phyloP scores from a whole-genome alignment of 148 eudicot species.

The Fagopyrum tataricum region DNA sequence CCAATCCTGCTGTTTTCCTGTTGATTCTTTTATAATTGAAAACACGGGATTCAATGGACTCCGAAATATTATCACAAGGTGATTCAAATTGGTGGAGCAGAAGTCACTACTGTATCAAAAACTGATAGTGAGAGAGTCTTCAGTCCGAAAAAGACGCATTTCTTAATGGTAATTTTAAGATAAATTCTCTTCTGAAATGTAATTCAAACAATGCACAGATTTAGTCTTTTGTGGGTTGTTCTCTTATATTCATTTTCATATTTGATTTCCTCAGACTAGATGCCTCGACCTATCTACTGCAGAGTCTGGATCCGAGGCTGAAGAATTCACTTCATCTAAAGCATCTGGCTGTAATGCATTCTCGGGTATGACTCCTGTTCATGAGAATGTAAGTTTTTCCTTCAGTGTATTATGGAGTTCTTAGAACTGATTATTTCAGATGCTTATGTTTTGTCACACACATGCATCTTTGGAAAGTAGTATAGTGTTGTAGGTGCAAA shows the following conservation, averaged over 20 bases:
- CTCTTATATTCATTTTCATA: neutral
- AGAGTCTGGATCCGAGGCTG: conserved; percentile 51
- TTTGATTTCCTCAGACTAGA: conserved; percentile 31
- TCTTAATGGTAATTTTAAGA: neutral
- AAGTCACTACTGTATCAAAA: conserved; percentile 26
- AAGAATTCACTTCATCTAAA: conserved; percentile 31
- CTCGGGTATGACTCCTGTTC: conserved; percentile 25
- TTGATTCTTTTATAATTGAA: neutral
- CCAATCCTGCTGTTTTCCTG: neutral
- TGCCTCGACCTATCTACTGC: conserved; percentile 22
- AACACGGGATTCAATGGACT: neutral
- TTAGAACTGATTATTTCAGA: neutral
- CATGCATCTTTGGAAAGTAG: neutral
- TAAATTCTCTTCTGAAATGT: neutral
- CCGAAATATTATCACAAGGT: conserved; percentile 23
- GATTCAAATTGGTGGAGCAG: conserved; percentile 34
- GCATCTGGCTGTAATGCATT: conserved; percentile 20
- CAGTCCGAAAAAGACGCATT: neutral
- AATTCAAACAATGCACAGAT: neutral
- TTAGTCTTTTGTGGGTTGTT: neutral
- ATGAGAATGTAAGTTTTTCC: conserved; percentile 45
- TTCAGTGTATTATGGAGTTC: conserved; percentile 3
- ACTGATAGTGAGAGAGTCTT: neutral
- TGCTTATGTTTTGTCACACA: neutral
- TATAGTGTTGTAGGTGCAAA: too few relatives aligned